Evolutionary conservation across 2,329 filamentous ascomycete species (phyloP).

Genomic region (Paecilomyces sp.): DNA sequence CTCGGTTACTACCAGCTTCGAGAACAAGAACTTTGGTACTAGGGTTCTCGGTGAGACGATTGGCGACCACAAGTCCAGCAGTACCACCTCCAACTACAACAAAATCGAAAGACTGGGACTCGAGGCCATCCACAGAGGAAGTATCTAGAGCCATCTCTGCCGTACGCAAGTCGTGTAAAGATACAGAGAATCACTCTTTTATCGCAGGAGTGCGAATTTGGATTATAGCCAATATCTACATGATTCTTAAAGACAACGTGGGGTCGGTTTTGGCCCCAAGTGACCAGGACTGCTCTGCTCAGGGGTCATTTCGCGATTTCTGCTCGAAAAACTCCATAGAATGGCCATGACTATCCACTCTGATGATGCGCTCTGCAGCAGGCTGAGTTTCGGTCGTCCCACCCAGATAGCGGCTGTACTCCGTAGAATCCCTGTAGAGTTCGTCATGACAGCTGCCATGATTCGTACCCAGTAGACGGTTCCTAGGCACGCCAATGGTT

Average conservation of each 20-base stretch:
- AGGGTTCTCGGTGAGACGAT: constrained; percentile 5
- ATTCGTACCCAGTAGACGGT: too few species aligned
- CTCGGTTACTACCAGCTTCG: constrained; percentile 8
- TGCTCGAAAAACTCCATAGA: too few species aligned
- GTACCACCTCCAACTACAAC: constrained; percentile 7
- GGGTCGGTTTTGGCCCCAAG: neutral
- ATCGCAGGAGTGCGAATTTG: neutral
- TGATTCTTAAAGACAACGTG: neutral
- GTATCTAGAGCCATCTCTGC: neutral
- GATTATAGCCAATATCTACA: neutral
- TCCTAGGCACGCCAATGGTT: too few species aligned
- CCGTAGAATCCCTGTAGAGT: neutral
- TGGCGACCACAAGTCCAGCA: constrained; percentile 6
- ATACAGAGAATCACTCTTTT: neutral
- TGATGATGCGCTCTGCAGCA: neutral
- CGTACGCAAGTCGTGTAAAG: neutral
- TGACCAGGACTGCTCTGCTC: too few species aligned
- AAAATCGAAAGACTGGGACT: constrained; percentile 2
- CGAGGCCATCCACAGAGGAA: neutral
- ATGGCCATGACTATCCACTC: neutral
- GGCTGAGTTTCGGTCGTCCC: neutral
- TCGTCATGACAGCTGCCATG: too few species aligned
- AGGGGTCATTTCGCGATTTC: too few species aligned
- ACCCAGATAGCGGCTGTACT: neutral
- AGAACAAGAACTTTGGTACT: constrained; percentile 6